These are phyloP conservation scores for Breviolum minutum DNA, from an alignment of 73 alveolate species.

Conservation along the genomic window DNA sequence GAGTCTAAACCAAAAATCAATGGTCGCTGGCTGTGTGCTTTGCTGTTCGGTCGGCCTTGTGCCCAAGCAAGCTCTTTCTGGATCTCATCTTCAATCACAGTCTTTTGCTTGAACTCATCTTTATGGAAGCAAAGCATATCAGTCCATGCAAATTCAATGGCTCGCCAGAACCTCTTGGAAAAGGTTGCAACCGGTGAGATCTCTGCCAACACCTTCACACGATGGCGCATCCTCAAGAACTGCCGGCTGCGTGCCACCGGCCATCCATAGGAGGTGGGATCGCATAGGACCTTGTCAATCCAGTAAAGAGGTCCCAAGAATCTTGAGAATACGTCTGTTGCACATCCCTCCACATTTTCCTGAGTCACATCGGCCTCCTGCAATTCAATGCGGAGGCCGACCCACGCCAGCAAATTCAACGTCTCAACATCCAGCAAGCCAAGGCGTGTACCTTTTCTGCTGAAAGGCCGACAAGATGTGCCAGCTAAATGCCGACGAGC, in stretches of 20 bases:
- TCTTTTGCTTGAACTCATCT: background rate
- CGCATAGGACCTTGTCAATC: background rate
- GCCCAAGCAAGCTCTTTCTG: conserved; percentile 6
- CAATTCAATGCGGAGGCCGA: background rate
- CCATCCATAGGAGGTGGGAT: background rate
- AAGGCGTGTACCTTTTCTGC: background rate
- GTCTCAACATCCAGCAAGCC: background rate
- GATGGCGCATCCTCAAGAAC: background rate
- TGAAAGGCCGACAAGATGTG: conserved; percentile 19
- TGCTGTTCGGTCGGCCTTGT: background rate
- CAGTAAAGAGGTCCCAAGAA: background rate
- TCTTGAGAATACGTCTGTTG: background rate
- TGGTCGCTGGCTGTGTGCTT: background rate
- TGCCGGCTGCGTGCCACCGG: conserved; percentile 5
- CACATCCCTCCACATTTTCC: background rate
- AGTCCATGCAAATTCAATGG: background rate
- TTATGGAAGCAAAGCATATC: background rate
- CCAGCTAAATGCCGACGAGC: conserved; percentile 7
- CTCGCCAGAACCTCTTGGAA: conserved; percentile 7
- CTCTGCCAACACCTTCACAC: background rate
- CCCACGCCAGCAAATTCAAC: background rate
- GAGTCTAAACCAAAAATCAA: background rate
- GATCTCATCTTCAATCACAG: background rate
- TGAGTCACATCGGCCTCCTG: background rate
- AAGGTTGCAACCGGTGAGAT: background rate